A percentile compares a stretch with the other conserved stretches of the same genome.
These are phyloP conservation scores for Linum trigynum DNA, from an alignment of 345 rosid genomes.

Conservation along the genomic window DNA sequence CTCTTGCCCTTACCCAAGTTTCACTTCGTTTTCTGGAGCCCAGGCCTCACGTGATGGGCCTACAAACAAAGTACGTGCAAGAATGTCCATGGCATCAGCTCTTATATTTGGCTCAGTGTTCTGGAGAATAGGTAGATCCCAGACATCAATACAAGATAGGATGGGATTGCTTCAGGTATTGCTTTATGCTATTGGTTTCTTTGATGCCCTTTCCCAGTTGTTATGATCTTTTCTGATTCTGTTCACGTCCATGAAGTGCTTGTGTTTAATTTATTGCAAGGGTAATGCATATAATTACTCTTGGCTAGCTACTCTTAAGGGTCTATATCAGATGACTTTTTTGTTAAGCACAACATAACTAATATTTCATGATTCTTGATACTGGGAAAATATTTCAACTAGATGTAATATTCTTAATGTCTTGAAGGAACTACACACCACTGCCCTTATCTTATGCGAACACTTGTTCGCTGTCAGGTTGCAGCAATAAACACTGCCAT, in stretches of 20 bases:
- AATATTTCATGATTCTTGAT: not conserved
- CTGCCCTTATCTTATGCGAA: slow-evolving; percentile 7
- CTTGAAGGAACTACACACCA: not conserved
- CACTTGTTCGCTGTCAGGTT: slow-evolving; percentile 41
- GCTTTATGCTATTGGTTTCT: slow-evolving; percentile 9
- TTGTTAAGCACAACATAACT: too few species aligned
- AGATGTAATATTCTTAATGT: not conserved
- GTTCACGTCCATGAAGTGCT: too few species aligned
- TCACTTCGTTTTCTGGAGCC: slow-evolving; percentile 14
- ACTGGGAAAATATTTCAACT: not conserved
- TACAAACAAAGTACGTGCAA: slow-evolving; percentile 89
- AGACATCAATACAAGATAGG: slow-evolving; percentile 91
- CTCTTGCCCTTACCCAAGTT: slow-evolving; percentile 16
- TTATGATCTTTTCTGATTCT: not conserved
- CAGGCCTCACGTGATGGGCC: slow-evolving; percentile 98
- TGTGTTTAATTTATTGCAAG: too few species aligned
- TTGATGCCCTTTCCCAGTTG: not conserved
- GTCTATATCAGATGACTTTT: not conserved
- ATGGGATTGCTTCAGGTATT: slow-evolving; percentile 96
- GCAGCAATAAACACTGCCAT: slow-evolving; percentile 97
- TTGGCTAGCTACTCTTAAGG: not conserved
- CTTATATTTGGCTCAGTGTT: slow-evolving; percentile 96
- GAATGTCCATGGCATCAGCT: slow-evolving; percentile 97
- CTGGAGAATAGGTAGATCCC: slow-evolving; percentile 95
- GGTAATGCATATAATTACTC: too few species aligned